Percentiles rank a stretch among this genome's conserved stretches.
Conservation (phyloP, 768 basidiomycete species). For the Paxillus involutus region DNA sequence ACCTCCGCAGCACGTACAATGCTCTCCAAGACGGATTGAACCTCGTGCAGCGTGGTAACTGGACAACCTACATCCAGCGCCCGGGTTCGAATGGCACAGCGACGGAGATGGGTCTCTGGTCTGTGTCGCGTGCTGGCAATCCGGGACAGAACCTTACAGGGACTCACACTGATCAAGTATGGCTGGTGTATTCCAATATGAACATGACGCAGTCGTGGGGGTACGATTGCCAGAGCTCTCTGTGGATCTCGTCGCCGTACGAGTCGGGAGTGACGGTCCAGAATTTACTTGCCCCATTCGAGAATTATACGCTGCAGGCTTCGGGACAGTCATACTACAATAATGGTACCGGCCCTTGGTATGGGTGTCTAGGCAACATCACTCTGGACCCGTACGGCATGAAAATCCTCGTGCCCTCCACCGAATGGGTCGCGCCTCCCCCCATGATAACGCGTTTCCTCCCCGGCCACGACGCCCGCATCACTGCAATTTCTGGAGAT, state of each 20-base stretch:
- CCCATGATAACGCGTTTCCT: slow-evolving; percentile 77
- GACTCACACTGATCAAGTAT: slow-evolving; percentile 63
- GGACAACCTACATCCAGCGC: slow-evolving; percentile 75
- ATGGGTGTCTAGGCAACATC: slow-evolving; percentile 70
- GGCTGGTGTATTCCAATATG: slow-evolving; percentile 86
- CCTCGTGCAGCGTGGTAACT: slow-evolving; percentile 81
- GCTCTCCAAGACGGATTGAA: slow-evolving; percentile 86
- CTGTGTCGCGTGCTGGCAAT: slow-evolving; percentile 69
- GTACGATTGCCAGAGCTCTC: slow-evolving; percentile 52
- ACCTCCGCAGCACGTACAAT: slow-evolving; percentile 65
- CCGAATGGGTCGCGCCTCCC: slow-evolving; percentile 66
- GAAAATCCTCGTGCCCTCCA: slow-evolving; percentile 73
- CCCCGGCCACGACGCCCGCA: slow-evolving; percentile 86
- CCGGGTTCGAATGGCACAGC: slow-evolving; percentile 82
- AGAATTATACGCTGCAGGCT: slow-evolving; percentile 65
- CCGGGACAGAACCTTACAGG: slow-evolving; percentile 62
- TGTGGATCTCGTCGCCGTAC: slow-evolving; percentile 85
- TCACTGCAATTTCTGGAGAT: slow-evolving; percentile 39
- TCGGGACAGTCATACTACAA: slow-evolving; percentile 65
- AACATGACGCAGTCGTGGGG: slow-evolving; percentile 68
- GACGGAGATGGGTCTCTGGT: slow-evolving; percentile 90
- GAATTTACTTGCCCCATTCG: slow-evolving; percentile 85
- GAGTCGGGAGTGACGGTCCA: slow-evolving; percentile 54
- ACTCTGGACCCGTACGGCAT: slow-evolving; percentile 75
- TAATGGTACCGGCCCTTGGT: slow-evolving; percentile 58